phyloP scores from a whole-genome alignment of 2,329 filamentous ascomycete species.

The Phoma herbarum region DNA sequence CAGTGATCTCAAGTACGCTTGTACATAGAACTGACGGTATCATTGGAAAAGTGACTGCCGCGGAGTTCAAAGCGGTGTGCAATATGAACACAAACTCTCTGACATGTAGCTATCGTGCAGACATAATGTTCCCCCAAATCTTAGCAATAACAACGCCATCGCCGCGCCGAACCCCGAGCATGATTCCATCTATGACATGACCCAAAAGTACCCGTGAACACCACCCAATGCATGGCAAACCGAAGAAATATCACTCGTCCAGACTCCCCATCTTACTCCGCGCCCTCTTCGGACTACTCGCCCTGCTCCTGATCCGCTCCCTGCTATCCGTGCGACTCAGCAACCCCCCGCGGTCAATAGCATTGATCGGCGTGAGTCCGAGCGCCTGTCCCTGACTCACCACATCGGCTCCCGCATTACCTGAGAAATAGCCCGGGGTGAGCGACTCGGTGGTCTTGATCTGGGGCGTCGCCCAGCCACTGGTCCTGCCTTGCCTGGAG shows the following conservation, averaged over 20 bases:
- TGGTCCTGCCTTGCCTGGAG: constrained; percentile 66
- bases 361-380: constrained; percentile 41
- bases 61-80: no score
- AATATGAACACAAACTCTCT: no score
- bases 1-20: no score
- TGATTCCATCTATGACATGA: no score
- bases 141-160: no score
- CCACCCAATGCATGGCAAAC: no score
- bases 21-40: no score
- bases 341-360: constrained; percentile 70
- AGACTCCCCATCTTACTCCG: constrained; percentile 28
- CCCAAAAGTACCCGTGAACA: no score
- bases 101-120: no score
- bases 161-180: no score
- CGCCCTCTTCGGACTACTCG: constrained; percentile 56
- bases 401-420: constrained; percentile 23
- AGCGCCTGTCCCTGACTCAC: constrained; percentile 43
- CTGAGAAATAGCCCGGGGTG: constrained; percentile 32
- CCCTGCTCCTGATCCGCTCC: constrained; percentile 71
- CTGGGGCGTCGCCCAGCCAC: constrained; percentile 74
- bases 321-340: constrained; percentile 85
- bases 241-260: constrained; percentile 24
- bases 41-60: no score
- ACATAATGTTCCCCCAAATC: no score
- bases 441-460: constrained; percentile 52